Evolutionary conservation across 371 early-diverging fungal genomes (phyloP).

Genomic region (Mortierella sp.): DNA sequence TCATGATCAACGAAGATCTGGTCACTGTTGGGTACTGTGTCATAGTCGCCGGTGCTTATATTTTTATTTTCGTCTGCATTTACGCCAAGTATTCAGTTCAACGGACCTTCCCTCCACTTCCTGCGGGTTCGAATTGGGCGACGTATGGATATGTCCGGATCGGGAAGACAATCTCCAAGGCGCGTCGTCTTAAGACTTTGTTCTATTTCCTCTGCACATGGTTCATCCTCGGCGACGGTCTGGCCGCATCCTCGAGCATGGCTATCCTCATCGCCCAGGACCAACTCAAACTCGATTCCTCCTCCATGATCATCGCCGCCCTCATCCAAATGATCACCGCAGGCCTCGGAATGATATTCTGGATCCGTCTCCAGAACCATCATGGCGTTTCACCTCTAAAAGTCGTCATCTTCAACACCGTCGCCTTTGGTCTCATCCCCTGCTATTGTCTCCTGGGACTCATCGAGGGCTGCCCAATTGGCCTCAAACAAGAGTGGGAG

Average conservation of each 20-base stretch:
- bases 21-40: conserved; percentile 43
- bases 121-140: conserved; percentile 19
- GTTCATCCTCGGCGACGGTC: conserved; percentile 53
- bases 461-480: conserved; percentile 32
- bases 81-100: conserved; percentile 32
- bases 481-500: conserved; percentile 47
- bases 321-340: conserved; percentile 36
- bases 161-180: conserved; percentile 36
- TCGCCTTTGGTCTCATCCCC: conserved; percentile 33
- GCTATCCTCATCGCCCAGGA: conserved; percentile 48
- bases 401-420: conserved; percentile 40
- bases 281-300: conserved; percentile 30
- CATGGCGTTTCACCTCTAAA: conserved; percentile 33
- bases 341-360: conserved; percentile 37
- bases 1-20: conserved; percentile 24
- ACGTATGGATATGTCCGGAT: conserved; percentile 49
- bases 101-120: conserved; percentile 45
- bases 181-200: conserved; percentile 35
- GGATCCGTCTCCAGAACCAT: conserved; percentile 48
- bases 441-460: conserved; percentile 34
- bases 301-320: conserved; percentile 34
- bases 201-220: conserved; percentile 43
- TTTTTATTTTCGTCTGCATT: conserved; percentile 17
- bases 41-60: conserved; percentile 26
- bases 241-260: conserved; percentile 41